Conservation (phyloP, 176 grass and related monocot species). For the barley (Hordeum vulgare) region DNA sequence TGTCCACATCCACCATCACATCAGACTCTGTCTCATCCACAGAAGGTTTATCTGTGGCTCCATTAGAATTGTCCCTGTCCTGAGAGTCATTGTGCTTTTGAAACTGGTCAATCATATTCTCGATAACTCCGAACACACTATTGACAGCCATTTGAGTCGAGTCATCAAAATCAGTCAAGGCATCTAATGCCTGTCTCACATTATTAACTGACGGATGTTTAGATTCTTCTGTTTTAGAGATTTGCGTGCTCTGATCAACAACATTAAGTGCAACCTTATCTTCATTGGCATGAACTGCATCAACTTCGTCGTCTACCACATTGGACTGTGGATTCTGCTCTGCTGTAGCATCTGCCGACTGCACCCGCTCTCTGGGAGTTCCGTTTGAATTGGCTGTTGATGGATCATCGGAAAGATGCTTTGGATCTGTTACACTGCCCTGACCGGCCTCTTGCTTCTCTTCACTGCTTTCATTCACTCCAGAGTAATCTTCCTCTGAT, state of each 20-base stretch:
- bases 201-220: conserved; percentile 48
- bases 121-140: conserved; percentile 88
- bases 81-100: conserved; percentile 55
- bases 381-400: conserved; percentile 21
- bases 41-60: background rate
- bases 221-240: conserved; percentile 47
- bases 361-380: conserved; percentile 19
- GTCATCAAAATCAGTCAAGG: conserved; percentile 96
- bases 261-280: conserved; percentile 38
- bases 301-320: conserved; percentile 33
- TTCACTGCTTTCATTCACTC: conserved; percentile 30
- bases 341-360: conserved; percentile 26
- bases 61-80: conserved; percentile 25
- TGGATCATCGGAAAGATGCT: conserved; percentile 40
- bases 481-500: conserved; percentile 30
- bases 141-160: conserved; percentile 96
- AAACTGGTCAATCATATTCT: conserved; percentile 86
- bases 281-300: conserved; percentile 33
- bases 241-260: conserved; percentile 46
- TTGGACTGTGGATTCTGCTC: conserved; percentile 31
- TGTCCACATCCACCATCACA: background rate
- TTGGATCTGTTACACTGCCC: conserved; percentile 20
- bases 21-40: background rate
- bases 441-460: conserved; percentile 21
- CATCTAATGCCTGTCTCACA: conserved; percentile 81